phyloP scores from a whole-genome alignment of 2,329 filamentous ascomycete genomes.

The Colletotrichum sp. region DNA sequence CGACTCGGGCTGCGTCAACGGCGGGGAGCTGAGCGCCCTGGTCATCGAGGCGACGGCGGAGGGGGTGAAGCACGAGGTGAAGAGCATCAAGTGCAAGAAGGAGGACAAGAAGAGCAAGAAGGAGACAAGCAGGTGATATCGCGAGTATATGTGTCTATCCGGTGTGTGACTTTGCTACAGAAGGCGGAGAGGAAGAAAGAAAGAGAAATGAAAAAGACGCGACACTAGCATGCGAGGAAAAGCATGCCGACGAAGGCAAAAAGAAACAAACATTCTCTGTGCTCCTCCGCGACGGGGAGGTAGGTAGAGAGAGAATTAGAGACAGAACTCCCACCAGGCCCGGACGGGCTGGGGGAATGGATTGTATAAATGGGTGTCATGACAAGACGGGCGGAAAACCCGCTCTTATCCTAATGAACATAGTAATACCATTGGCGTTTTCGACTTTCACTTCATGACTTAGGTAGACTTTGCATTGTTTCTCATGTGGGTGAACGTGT shows the following conservation, averaged over 20 bases:
- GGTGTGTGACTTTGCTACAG: too few species aligned
- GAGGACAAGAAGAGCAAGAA: conserved; percentile 15
- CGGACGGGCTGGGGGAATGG: not conserved
- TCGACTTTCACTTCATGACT: not conserved
- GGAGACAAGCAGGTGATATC: conserved; percentile 13
- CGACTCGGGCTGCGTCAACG: conserved; percentile 82
- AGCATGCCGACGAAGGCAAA: not conserved
- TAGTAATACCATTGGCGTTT: conserved; percentile 1
- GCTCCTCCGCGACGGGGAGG: not conserved
- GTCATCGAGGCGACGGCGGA: conserved; percentile 64
- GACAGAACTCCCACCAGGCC: not conserved
- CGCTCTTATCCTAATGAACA: conserved; percentile 1
- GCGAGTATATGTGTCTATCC: too few species aligned
- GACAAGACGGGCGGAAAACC: not conserved
- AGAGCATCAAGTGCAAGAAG: conserved; percentile 45
- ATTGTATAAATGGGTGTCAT: not conserved
- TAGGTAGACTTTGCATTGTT: not conserved
- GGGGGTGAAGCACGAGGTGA: conserved; percentile 38
- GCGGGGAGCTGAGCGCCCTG: conserved; percentile 76
- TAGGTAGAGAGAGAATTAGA: not conserved
- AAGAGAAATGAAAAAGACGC: not conserved
- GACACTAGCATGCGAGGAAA: not conserved
- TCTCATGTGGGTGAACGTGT: not conserved
- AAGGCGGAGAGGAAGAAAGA: not conserved
- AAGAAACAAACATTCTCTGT: not conserved